A percentile compares a stretch with the other conserved stretches of the same genome.
Conservation (phyloP, 495 filamentous ascomycete genomes). For the Cladorrhinum samala region DNA sequence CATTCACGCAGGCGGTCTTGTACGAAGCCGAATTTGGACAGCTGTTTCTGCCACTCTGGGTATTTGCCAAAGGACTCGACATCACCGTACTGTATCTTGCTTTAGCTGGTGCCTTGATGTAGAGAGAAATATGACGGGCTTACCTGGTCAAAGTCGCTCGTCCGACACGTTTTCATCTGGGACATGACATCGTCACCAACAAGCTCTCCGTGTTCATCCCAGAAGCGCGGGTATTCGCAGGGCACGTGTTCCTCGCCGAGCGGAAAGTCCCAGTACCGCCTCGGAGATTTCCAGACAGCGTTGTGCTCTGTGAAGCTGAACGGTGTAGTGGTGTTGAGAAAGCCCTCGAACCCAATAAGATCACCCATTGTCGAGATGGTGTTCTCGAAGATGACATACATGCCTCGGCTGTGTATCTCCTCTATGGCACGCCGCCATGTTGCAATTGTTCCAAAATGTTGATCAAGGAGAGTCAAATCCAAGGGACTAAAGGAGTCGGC, state of each 20-base stretch:
- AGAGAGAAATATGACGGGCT: too few relatives aligned
- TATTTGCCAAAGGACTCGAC: slow-evolving; percentile 61
- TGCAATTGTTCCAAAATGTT: slow-evolving; percentile 43
- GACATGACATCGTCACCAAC: slow-evolving; percentile 27
- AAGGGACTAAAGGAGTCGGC: slow-evolving; percentile 51
- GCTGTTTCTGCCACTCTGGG: slow-evolving; percentile 57
- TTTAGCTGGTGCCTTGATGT: too few relatives aligned
- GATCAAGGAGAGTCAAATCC: slow-evolving; percentile 20
- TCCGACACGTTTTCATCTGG: slow-evolving; percentile 50
- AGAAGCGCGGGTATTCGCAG: slow-evolving; percentile 62
- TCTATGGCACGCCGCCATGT: slow-evolving; percentile 57
- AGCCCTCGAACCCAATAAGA: slow-evolving; percentile 60
- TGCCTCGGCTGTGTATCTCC: slow-evolving; percentile 61
- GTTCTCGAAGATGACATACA: slow-evolving; percentile 70
- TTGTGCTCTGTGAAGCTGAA: slow-evolving; percentile 52
- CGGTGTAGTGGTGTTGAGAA: slow-evolving; percentile 55
- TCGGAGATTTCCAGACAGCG: slow-evolving; percentile 50
- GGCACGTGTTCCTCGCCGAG: slow-evolving; percentile 49
- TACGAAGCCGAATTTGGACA: slow-evolving; percentile 66
- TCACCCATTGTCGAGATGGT: slow-evolving; percentile 67
- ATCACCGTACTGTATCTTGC: slow-evolving; percentile 46
- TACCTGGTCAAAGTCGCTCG: slow-evolving; percentile 60
- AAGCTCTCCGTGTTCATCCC: slow-evolving; percentile 51
- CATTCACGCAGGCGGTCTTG: slow-evolving; percentile 73
- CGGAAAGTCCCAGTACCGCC: slow-evolving; percentile 57